Base-by-base conservation (phyloP, 2,329 filamentous ascomycete species). In the Ambrosiella beaveri region DNA sequence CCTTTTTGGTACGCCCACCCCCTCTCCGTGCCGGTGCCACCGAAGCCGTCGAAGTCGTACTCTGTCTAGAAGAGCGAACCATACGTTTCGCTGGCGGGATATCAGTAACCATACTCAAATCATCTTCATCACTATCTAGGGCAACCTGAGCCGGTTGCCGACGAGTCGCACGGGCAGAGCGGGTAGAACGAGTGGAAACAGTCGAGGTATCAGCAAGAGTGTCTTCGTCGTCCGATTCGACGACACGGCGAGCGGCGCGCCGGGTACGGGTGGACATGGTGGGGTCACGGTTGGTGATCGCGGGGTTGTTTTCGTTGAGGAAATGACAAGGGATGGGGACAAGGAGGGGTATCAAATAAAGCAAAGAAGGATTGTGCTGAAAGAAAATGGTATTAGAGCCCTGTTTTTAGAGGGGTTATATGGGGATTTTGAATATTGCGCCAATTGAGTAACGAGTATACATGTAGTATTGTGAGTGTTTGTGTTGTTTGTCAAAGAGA, bases 141-240 rank as follows among this genome's bases (percentile, higher is more conserved):
- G 51, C 52, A 19, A n/a, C 47, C 27, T 15, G 47, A 36, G 8
- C 47, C 1, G 19, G 13, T 19, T 36, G 47, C 17, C 47, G 66
- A 15, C 74, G 71, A 41, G 71, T 54, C 15, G 50, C 17, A 11
- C 56, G 47, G 47, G 56, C 49, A 13, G 49, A 58, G 15, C 56
- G 49, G 41, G 50, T 53, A 40, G 52, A 51, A 37, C 57, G 53
- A 35, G 58, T 56, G 35, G 58, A 59, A 36, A 57, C 56, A 12
- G 56, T 57, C 2, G 59, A 58, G 36, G 45, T 53, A 41, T 64
- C 68, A 47, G 67, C 72, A 56, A 79, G 75, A 65, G 79, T 75
- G 62, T 77, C 74, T 64, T 79, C 73, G 60, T 94, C 88, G 47
- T 91, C 88, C 7, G 83, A 88, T 53, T 94, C 77, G 55, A 85